Evolutionary conservation across 805 yeast species (phyloP).

Genomic region (Schwanniomyces sp.): DNA sequence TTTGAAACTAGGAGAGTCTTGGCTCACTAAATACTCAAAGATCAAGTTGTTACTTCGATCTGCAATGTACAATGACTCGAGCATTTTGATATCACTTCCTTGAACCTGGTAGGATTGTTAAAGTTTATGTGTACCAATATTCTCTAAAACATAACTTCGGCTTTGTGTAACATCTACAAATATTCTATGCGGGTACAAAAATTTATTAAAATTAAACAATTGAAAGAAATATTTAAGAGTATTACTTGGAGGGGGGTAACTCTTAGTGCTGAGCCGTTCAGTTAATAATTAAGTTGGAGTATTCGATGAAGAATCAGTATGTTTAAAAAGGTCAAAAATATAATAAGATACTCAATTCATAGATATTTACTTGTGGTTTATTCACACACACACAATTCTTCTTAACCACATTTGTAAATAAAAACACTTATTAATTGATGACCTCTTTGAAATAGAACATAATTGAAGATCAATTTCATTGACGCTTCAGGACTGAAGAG

Average conservation of each 20-base stretch:
- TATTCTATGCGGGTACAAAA: neutral
- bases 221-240: neutral
- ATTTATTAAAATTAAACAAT: neutral
- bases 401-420: conserved; percentile 4
- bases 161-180: neutral
- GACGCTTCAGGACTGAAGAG: neutral
- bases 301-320: neutral
- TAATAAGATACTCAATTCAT: neutral
- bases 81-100: conserved; percentile 20
- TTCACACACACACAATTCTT: conserved; percentile 17
- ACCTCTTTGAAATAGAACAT: neutral
- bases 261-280: conserved; percentile 15
- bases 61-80: conserved; percentile 44
- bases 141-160: neutral
- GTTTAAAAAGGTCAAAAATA: neutral
- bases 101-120: neutral
- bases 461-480: neutral
- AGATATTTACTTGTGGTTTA: conserved; percentile 1
- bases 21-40: conserved; percentile 33
- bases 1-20: conserved; percentile 31
- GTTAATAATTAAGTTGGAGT: conserved; percentile 15
- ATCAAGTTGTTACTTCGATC: conserved; percentile 33
- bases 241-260: conserved; percentile 1
- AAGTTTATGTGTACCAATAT: neutral
- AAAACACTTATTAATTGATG: neutral